Percentiles rank a stretch among this genome's conserved stretches.
Conservation (phyloP, 805 yeast species). For the Metschnikowia continentalis region DNA sequence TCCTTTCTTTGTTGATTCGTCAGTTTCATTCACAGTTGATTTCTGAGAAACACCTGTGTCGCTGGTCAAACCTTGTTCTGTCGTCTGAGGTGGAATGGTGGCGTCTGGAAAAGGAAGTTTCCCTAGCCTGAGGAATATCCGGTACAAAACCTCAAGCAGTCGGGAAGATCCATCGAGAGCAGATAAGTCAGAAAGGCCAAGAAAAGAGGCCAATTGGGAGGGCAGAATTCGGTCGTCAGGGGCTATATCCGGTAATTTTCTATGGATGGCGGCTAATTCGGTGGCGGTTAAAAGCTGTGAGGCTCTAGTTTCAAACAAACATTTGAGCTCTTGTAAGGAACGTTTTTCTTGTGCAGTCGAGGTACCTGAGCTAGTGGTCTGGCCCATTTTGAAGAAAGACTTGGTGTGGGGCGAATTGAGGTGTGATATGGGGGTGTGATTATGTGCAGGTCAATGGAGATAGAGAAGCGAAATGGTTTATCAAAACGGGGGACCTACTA, state of each 20-base stretch:
- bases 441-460: not conserved
- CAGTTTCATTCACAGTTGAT: too few species aligned
- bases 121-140: not conserved
- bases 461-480: too few species aligned
- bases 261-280: constrained; percentile 8
- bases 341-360: not conserved
- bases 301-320: constrained; percentile 5
- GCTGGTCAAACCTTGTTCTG: too few species aligned
- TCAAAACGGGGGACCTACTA: too few species aligned
- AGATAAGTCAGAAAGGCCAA: not conserved
- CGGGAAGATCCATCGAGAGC: not conserved
- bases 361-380: constrained; percentile 12
- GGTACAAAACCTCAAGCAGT: not conserved
- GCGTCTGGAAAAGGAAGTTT: not conserved
- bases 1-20: not conserved
- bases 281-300: constrained; percentile 4
- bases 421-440: not conserved
- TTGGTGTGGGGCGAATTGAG: not conserved
- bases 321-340: not conserved
- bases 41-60: too few species aligned
- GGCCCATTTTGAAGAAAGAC: constrained; percentile 16
- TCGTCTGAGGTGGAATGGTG: not conserved
- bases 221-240: not conserved
- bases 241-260: not conserved
- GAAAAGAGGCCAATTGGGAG: not conserved